Percentiles rank a stretch among this genome's conserved stretches.
phyloP scores from a whole-genome alignment of 495 filamentous ascomycete genomes.

The Penicillium robsamsonii region DNA sequence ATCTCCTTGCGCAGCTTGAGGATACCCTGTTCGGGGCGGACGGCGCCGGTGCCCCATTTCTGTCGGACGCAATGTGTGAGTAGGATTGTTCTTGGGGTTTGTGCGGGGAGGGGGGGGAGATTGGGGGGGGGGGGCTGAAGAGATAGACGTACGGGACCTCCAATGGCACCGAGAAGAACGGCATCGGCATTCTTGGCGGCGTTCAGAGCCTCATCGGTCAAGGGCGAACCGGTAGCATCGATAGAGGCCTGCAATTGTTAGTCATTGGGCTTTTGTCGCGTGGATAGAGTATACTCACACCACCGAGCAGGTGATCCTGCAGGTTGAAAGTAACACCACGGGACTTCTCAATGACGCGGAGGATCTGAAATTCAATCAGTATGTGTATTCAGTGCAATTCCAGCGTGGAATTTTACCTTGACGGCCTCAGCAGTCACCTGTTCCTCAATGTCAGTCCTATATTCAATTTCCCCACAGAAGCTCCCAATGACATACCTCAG shows the following conservation, averaged over 20 bases:
- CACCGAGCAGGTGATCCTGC: constrained; percentile 87
- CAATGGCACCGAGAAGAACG: constrained; percentile 90
- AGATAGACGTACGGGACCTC: constrained; percentile 66
- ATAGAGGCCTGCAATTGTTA: constrained; percentile 63
- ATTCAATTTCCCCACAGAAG: constrained; percentile 7
- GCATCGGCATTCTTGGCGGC: constrained; percentile 91
- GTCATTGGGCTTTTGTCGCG: constrained; percentile 3
- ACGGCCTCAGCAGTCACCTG: constrained; percentile 70
- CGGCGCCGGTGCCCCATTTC: constrained; percentile 91
- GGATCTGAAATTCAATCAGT: constrained; percentile 35
- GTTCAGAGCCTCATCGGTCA: constrained; percentile 80
- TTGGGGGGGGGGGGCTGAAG: background rate
- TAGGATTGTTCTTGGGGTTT: constrained; percentile 6
- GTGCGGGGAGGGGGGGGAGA: too few relatives aligned
- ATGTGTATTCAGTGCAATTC: background rate
- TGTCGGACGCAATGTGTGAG: constrained; percentile 17
- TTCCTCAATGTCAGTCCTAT: constrained; percentile 7
- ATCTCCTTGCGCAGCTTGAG: constrained; percentile 92
- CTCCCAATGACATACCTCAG: constrained; percentile 63
- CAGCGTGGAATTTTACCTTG: constrained; percentile 58
- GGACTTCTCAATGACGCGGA: constrained; percentile 70
- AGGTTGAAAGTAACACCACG: constrained; percentile 80
- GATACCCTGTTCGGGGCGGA: constrained; percentile 93
- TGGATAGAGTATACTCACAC: constrained; percentile 58
- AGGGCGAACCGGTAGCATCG: constrained; percentile 69